Evolutionary conservation across 1,139 yeast species (phyloP).

Genomic region (Geotrichum candidum): DNA sequence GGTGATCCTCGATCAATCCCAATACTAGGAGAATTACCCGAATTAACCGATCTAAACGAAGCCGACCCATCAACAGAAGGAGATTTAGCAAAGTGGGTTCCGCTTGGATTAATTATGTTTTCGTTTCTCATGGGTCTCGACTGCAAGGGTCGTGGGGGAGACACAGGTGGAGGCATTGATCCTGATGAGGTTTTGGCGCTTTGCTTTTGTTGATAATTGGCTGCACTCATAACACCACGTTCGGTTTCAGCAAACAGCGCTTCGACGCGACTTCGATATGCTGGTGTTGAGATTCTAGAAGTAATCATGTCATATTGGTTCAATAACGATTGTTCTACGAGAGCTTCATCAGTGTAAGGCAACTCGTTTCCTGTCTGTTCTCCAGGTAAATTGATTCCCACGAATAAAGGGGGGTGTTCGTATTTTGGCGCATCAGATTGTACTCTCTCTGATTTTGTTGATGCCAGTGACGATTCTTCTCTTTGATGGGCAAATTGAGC

Average conservation of each 20-base stretch:
- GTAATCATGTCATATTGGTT: conserved; percentile 38
- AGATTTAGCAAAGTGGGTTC: conserved; percentile 6
- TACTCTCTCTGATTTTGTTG: conserved; percentile 4
- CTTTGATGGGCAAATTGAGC: not conserved
- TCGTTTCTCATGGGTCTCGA: conserved; percentile 9
- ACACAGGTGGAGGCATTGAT: conserved; percentile 8
- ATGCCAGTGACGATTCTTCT: conserved; percentile 9
- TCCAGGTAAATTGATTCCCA: conserved; percentile 36
- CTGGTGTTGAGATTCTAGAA: conserved; percentile 33
- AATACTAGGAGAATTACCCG: conserved; percentile 2
- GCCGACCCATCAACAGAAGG: conserved; percentile 16
- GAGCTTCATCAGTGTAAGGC: conserved; percentile 31
- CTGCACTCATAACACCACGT: conserved; percentile 6
- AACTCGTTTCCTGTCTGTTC: conserved; percentile 30
- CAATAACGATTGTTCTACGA: conserved; percentile 20
- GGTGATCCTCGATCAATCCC: conserved; percentile 15
- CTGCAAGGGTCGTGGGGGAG: conserved; percentile 9
- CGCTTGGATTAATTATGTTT: not conserved
- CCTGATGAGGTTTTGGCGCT: not conserved
- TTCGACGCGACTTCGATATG: conserved; percentile 31
- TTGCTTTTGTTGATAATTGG: conserved; percentile 5
- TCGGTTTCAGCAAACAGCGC: conserved; percentile 26
- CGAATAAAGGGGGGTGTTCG: conserved; percentile 26
- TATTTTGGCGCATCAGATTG: conserved; percentile 4
- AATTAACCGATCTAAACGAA: conserved; percentile 11